phyloP scores from a whole-genome alignment of 1,284 basidiomycete species.

The Pascua sp. region DNA sequence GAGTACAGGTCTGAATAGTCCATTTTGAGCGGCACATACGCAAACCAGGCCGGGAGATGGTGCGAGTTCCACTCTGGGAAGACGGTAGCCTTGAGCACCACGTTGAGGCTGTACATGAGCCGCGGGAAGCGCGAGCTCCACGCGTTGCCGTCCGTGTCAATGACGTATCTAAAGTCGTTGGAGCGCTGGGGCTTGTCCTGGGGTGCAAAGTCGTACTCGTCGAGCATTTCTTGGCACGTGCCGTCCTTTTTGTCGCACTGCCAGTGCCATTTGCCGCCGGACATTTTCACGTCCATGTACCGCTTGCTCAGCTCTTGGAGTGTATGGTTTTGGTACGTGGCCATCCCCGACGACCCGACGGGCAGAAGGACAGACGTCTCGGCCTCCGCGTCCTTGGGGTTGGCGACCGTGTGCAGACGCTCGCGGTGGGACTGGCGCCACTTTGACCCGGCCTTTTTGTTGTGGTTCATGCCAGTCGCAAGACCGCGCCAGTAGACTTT shows the following conservation, averaged over 20 bases:
- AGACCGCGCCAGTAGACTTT: constrained; percentile 51
- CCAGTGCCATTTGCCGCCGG: constrained; percentile 37
- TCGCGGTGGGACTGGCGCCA: constrained; percentile 49
- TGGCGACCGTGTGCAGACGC: constrained; percentile 46
- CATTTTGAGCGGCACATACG: constrained; percentile 50
- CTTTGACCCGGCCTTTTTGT: constrained; percentile 37
- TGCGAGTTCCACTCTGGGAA: constrained; percentile 52
- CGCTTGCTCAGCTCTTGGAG: constrained; percentile 38
- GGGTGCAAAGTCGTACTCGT: constrained; percentile 42
- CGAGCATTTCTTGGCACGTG: constrained; percentile 48
- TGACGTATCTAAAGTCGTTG: constrained; percentile 50
- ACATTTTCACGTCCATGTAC: constrained; percentile 49
- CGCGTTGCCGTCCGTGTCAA: constrained; percentile 51
- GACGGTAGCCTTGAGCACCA: constrained; percentile 50
- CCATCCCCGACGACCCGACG: constrained; percentile 36
- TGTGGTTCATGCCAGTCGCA: constrained; percentile 45
- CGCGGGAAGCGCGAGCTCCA: constrained; percentile 50
- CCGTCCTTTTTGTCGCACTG: constrained; percentile 48
- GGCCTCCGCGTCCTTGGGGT: constrained; percentile 29
- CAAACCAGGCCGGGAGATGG: constrained; percentile 49
- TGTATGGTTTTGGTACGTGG: constrained; percentile 30
- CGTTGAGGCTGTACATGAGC: constrained; percentile 47
- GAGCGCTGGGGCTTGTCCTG: constrained; percentile 42
- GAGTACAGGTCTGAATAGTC: constrained; percentile 51
- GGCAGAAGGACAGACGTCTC: constrained; percentile 37